phyloP scores from a whole-genome alignment of 352 stramenopile species.

The Phytophthora pluvialis region DNA sequence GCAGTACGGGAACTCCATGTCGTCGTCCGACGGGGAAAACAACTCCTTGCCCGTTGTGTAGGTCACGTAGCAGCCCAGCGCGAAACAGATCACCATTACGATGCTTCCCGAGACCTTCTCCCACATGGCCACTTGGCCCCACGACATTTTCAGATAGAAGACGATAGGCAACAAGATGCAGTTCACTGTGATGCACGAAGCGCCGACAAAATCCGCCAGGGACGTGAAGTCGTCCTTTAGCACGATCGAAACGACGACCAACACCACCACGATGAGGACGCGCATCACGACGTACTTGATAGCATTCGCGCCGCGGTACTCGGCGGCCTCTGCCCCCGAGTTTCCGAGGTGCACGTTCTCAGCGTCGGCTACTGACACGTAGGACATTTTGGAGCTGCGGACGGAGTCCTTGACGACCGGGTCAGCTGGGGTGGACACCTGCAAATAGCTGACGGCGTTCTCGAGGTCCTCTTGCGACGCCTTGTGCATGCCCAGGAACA shows the following conservation, averaged over 20 bases:
- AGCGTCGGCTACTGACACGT: slow-evolving; percentile 43
- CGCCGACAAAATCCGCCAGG: too few species aligned
- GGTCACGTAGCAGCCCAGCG: slow-evolving; percentile 28
- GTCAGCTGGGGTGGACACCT: slow-evolving; percentile 15
- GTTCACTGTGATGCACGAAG: too few species aligned
- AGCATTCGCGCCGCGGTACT: slow-evolving; percentile 43
- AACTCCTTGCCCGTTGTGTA: slow-evolving; percentile 32
- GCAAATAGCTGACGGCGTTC: slow-evolving; percentile 21
- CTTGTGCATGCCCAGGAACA: slow-evolving; percentile 54
- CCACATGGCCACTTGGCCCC: too few species aligned
- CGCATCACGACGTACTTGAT: slow-evolving; percentile 49
- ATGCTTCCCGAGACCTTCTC: slow-evolving; percentile 24
- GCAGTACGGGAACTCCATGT: slow-evolving; percentile 37
- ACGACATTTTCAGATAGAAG: too few species aligned
- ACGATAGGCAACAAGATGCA: too few species aligned
- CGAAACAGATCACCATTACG: slow-evolving; percentile 22
- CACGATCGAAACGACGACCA: slow-evolving; percentile 41
- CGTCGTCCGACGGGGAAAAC: slow-evolving; percentile 17
- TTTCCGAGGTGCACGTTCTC: slow-evolving; percentile 33
- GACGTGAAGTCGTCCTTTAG: too few species aligned
- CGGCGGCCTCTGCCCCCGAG: slow-evolving; percentile 27
- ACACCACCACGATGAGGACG: slow-evolving; percentile 48
- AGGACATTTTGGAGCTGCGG: slow-evolving; percentile 47
- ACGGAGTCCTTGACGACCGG: too few species aligned
- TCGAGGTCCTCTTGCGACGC: slow-evolving; percentile 15